phyloP scores from a whole-genome alignment of 345 rosid species.

The Gossypium turneri region DNA sequence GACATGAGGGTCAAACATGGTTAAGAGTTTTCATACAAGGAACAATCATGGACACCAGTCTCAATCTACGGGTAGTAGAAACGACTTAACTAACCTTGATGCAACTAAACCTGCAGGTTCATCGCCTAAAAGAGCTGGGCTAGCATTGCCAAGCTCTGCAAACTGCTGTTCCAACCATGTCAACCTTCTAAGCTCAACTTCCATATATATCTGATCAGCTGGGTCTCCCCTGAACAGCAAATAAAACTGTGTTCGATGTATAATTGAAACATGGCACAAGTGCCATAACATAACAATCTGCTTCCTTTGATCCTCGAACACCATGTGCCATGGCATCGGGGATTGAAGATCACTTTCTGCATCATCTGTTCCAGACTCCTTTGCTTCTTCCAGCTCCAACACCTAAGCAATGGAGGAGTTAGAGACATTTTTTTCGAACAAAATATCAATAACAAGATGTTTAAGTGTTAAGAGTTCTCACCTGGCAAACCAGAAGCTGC shows the following conservation, averaged over 20 bases:
- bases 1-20: neutral
- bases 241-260: slow-evolving; percentile 87
- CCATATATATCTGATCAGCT: slow-evolving; percentile 82
- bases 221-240: slow-evolving; percentile 79
- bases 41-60: neutral
- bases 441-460: neutral
- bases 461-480: slow-evolving; percentile 19
- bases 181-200: slow-evolving; percentile 80
- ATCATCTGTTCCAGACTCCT: slow-evolving; percentile 42
- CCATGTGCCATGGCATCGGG: slow-evolving; percentile 62
- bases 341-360: slow-evolving; percentile 37
- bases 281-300: slow-evolving; percentile 97
- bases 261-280: slow-evolving; percentile 84
- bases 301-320: slow-evolving; percentile 80
- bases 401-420: slow-evolving; percentile 39
- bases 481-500: slow-evolving; percentile 98
- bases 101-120: slow-evolving; percentile 89
- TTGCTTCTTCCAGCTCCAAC: slow-evolving; percentile 73
- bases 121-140: slow-evolving; percentile 87
- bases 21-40: neutral
- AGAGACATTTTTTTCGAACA: neutral
- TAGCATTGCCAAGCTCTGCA: slow-evolving; percentile 93
- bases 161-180: slow-evolving; percentile 92
- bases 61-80: neutral
- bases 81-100: slow-evolving; percentile 45